These are phyloP conservation scores for Mycena vulgaris DNA, from an alignment of 768 basidiomycete species.

Conservation along the genomic window DNA sequence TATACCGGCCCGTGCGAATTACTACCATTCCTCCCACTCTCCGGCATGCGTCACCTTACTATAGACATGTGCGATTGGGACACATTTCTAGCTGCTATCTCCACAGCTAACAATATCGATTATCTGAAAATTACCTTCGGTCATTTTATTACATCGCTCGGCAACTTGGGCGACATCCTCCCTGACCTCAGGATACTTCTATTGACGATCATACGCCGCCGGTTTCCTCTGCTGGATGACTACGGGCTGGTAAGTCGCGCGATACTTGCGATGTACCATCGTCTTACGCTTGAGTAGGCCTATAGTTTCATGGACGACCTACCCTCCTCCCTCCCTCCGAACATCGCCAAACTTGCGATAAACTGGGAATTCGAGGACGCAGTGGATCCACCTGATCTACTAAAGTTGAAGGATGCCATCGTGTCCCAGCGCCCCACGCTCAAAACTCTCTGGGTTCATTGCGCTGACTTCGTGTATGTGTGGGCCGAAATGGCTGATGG, in stretches of 20 bases:
- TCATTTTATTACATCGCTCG: not conserved
- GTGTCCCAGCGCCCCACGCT: slow-evolving; percentile 1
- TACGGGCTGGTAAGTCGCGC: not conserved
- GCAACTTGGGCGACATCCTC: not conserved
- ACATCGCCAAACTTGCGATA: slow-evolving; percentile 13
- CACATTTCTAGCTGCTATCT: not conserved
- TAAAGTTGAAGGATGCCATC: slow-evolving; percentile 1
- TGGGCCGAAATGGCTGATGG: slow-evolving; percentile 14
- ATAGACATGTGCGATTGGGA: not conserved
- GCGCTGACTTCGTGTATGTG: not conserved
- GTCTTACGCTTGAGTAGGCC: not conserved
- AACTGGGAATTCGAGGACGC: not conserved
- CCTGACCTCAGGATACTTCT: not conserved
- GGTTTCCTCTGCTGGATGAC: too few species aligned
- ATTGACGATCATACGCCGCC: not conserved
- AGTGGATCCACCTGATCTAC: not conserved
- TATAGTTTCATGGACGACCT: not conserved
- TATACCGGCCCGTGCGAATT: not conserved
- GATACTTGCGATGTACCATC: not conserved
- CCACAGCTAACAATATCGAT: not conserved
- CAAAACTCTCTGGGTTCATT: slow-evolving; percentile 15
- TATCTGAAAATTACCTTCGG: not conserved
- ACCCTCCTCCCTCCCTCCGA: not conserved
- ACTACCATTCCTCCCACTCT: not conserved
- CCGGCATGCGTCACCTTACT: not conserved